These are phyloP conservation scores for Alternaria brassicae DNA, from an alignment of 2,329 filamentous ascomycete species.

Conservation along the genomic window DNA sequence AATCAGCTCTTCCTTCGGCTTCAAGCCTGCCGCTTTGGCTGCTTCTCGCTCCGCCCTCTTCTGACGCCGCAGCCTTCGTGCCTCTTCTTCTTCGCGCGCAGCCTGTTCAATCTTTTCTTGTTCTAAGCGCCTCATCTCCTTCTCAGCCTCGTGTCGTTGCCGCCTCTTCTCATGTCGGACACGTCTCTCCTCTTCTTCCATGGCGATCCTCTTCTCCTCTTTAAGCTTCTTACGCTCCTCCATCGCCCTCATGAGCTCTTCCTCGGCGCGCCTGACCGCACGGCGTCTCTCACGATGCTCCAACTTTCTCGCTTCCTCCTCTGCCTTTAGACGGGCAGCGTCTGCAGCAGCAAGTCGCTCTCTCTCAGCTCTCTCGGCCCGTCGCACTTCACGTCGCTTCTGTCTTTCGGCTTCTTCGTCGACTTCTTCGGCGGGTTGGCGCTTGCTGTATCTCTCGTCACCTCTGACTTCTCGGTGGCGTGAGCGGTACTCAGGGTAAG, in stretches of 20 bases:
- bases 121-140: constrained; percentile 26
- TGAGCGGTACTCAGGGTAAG: constrained; percentile 37
- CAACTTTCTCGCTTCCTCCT: constrained; percentile 33
- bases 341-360: constrained; percentile 37
- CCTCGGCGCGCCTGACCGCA: constrained; percentile 33
- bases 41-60: constrained; percentile 38
- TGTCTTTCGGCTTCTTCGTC: constrained; percentile 39
- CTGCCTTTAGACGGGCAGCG: constrained; percentile 28
- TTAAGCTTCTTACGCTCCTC: constrained; percentile 29
- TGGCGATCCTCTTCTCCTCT: constrained; percentile 30
- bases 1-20: constrained; percentile 20
- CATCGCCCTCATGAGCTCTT: constrained; percentile 27
- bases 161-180: constrained; percentile 38
- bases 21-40: constrained; percentile 25
- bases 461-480: constrained; percentile 37
- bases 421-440: constrained; percentile 31
- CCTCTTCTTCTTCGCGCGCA: constrained; percentile 36
- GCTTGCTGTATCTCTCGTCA: constrained; percentile 41
- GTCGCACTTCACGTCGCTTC: constrained; percentile 39
- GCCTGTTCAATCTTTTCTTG: constrained; percentile 22
- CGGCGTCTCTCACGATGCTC: constrained; percentile 41
- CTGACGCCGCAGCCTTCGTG: constrained; percentile 30
- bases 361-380: constrained; percentile 39
- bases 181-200: constrained; percentile 39
- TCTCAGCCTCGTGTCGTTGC: constrained; percentile 37